phyloP scores from a whole-genome alignment of 768 basidiomycete genomes.

The Termitomyces sp. region DNA sequence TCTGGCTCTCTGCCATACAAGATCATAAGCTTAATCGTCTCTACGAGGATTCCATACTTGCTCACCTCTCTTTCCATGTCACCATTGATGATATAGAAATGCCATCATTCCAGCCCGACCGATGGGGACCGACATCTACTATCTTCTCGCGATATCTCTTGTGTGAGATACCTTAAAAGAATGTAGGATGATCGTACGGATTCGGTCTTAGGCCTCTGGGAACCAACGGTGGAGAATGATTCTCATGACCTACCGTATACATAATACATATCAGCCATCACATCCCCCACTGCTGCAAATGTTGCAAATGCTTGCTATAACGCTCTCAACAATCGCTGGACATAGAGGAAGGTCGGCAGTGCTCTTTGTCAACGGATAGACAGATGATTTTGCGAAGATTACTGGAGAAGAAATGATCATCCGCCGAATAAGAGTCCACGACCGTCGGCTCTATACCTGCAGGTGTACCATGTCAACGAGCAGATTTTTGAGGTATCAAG shows the following conservation, averaged over 20 bases:
- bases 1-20: background rate
- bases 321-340: background rate
- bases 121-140: background rate
- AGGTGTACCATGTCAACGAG: background rate
- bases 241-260: background rate
- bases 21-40: background rate
- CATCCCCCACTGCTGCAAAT: background rate
- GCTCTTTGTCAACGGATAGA: background rate
- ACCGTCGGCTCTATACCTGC: background rate
- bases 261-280: background rate
- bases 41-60: background rate
- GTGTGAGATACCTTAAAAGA: background rate
- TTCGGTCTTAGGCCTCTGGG: background rate
- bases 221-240: background rate
- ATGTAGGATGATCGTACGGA: background rate
- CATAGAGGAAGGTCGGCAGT: background rate
- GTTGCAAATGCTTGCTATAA: background rate
- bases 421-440: background rate
- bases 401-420: background rate
- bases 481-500: background rate
- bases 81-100: background rate
- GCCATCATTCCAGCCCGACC: background rate
- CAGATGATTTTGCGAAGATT: background rate
- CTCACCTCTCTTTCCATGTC: background rate
- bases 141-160: background rate